Evolutionary conservation across 345 rosid genomes (phyloP).

Genomic region (Camelina hispida): DNA sequence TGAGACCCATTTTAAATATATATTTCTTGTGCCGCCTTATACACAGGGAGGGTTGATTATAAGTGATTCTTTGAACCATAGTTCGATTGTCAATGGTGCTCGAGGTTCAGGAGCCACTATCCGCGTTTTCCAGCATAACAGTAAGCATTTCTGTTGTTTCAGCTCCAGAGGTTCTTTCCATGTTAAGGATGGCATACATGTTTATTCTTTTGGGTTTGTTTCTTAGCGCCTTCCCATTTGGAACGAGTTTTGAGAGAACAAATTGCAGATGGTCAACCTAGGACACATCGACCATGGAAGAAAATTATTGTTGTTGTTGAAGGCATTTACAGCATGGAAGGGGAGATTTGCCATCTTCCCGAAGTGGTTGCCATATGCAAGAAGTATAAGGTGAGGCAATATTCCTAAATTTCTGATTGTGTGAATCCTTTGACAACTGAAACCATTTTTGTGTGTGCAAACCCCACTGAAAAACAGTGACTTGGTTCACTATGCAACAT

Average conservation of each 20-base stretch:
- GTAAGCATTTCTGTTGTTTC: conserved; percentile 50
- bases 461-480: not conserved
- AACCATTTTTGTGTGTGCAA: not conserved
- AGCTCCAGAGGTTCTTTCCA: not conserved
- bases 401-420: not conserved
- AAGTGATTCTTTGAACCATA: conserved; percentile 92
- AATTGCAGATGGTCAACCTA: conserved; percentile 90
- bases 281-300: conserved; percentile 95
- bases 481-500: not conserved
- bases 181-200: conserved; percentile 4
- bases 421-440: not conserved
- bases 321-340: conserved; percentile 98
- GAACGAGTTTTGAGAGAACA: conserved; percentile 90
- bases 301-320: conserved; percentile 85
- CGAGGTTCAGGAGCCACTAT: conserved; percentile 91
- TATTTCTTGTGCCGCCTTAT: conserved; percentile 17
- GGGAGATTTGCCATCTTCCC: conserved; percentile 87
- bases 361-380: conserved; percentile 88
- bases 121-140: conserved; percentile 88
- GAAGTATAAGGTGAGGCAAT: conserved; percentile 69
- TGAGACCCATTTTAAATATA: not conserved
- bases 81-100: conserved; percentile 92
- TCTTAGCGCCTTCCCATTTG: conserved; percentile 82
- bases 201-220: conserved; percentile 27
- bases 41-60: conserved; percentile 78